Base-by-base conservation (phyloP, 2,329 filamentous ascomycete genomes). In the Colletotrichum sansevieriae region DNA sequence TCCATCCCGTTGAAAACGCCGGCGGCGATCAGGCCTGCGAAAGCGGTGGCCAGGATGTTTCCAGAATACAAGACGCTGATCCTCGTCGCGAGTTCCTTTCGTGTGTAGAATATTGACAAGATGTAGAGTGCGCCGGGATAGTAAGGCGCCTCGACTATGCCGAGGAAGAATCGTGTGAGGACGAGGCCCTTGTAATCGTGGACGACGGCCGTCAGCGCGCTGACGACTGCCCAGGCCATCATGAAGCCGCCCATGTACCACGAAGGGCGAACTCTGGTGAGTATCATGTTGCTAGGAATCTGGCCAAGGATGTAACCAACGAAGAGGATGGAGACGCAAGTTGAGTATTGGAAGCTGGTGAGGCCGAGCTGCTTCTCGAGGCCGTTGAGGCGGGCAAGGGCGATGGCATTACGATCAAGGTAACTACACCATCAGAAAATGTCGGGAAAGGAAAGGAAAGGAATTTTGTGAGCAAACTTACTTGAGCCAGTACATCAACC, bases 71-170 rank as follows among this genome's bases (percentile, higher is more conserved):
- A 75, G 62, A 84, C 80, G 4, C 81, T 79, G 25, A 83, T 81
- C 51, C 82, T 76, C 1, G 78, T 75, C 10, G 79, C 77, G 29
- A 84, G 72, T 72, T 83, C 82, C 71, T 85, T 83, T 22, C 84
- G 78, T 2, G 84, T 87, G 74, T 88, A 89, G 76, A 85, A 88
- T 37, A 85, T 82, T 0, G 82, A 83, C 4, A 88, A 77, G 43
- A 87, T 80, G 47, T 77, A 78, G 3, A 78, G 58, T 1, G 73
- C 77, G 20, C 79, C 76, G 0, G 76, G 77, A 60, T 78, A 80
- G 37, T 80, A 78, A 0, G 80, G 79, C 1, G 81, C 80, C 58
- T 83, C 81, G 0, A 79, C 78, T 0, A 84, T 71, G 1, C 82
- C 43, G 22, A 22, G 22, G 22, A 81, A 78, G 74, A 81, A 81